Conservation (phyloP, 768 basidiomycete species). For the Strobilomyces confusus region DNA sequence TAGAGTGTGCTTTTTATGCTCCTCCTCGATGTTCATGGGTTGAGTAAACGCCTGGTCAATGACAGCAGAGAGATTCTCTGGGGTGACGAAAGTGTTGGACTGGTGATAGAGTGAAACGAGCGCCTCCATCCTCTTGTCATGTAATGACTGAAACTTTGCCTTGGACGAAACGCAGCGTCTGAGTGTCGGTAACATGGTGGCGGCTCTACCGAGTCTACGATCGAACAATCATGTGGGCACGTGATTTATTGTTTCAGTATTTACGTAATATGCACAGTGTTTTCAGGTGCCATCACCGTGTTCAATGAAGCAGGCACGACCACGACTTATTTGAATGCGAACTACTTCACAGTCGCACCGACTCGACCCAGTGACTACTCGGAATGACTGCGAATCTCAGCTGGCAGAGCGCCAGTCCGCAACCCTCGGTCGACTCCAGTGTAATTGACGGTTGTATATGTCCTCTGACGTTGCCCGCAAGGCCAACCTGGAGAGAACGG, state of each 20-base stretch:
- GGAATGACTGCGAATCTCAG: not conserved
- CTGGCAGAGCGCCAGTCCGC: not conserved
- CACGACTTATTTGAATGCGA: not conserved
- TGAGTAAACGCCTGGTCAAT: slow-evolving; percentile 63
- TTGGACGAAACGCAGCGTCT: slow-evolving; percentile 23
- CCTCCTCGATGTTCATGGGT: slow-evolving; percentile 15
- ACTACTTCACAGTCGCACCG: not conserved
- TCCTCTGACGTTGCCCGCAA: not conserved
- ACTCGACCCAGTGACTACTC: not conserved
- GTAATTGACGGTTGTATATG: not conserved
- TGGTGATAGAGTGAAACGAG: slow-evolving; percentile 79
- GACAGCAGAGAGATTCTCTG: slow-evolving; percentile 56
- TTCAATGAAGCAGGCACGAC: not conserved
- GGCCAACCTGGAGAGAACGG: not conserved
- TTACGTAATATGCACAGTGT: slow-evolving; percentile 16
- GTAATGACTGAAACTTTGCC: slow-evolving; percentile 12
- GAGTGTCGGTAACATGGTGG: slow-evolving; percentile 14
- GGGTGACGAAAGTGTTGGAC: slow-evolving; percentile 64
- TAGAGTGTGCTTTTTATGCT: slow-evolving; percentile 12
- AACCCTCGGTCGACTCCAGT: not conserved
- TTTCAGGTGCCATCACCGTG: not conserved
- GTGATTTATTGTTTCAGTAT: not conserved
- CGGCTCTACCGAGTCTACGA: not conserved
- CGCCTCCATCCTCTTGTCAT: slow-evolving; percentile 52
- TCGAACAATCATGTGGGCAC: not conserved